Percentiles rank a stretch among this genome's conserved stretches.
Conservation (phyloP, 1,284 basidiomycete genomes). For the Moesziomyces sp. region DNA sequence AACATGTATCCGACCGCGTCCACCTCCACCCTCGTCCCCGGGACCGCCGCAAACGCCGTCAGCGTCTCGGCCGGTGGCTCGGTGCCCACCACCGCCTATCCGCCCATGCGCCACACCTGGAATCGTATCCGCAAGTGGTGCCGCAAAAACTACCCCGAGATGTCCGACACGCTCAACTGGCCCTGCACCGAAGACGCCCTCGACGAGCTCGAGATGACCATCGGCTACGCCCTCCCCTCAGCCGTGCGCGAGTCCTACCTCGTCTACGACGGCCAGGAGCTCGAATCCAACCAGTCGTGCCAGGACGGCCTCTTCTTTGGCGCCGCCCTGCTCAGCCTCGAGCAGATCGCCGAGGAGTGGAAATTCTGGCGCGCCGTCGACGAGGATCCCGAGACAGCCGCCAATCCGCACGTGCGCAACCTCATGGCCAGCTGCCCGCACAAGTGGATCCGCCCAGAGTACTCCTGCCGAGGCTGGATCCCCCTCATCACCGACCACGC, state of each 20-base stretch:
- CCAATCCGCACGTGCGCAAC: constrained; percentile 54
- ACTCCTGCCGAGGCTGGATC: constrained; percentile 95
- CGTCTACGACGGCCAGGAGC: constrained; percentile 64
- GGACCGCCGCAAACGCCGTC: constrained; percentile 14
- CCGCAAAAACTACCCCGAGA: constrained; percentile 59
- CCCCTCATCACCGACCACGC: constrained; percentile 91
- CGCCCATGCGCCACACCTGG: constrained; percentile 65
- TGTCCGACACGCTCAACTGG: constrained; percentile 66
- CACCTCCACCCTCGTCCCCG: constrained; percentile 47
- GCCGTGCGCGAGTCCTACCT: constrained; percentile 64
- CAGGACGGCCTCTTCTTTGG: constrained; percentile 66
- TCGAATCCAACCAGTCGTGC: constrained; percentile 63
- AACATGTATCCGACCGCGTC: constrained; percentile 55
- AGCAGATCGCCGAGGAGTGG: constrained; percentile 63
- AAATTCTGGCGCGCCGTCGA: constrained; percentile 65
- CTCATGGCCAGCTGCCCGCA: constrained; percentile 88
- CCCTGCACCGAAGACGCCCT: constrained; percentile 57
- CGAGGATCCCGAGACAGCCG: constrained; percentile 60
- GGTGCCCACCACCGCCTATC: constrained; percentile 57
- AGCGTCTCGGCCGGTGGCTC: constrained; percentile 37
- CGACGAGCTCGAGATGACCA: constrained; percentile 59
- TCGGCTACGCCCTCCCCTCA: constrained; percentile 58
- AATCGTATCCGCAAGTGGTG: constrained; percentile 60
- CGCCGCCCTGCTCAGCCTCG: constrained; percentile 59
- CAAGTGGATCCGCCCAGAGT: constrained; percentile 88